Conservation (phyloP, 2,329 filamentous ascomycete genomes). For the Gliomastix tumulicola region DNA sequence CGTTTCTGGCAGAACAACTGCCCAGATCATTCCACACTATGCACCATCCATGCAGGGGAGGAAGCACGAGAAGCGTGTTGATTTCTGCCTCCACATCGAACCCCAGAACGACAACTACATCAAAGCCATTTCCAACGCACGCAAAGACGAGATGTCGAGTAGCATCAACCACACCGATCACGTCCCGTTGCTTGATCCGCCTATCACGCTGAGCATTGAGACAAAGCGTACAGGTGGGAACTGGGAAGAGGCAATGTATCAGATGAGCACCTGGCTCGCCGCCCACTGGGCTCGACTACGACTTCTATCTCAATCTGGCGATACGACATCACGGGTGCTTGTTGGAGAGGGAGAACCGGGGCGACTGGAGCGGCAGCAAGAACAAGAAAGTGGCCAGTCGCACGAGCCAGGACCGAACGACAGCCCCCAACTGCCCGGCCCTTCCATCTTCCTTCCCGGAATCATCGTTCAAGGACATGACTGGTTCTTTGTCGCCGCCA, state of each 20-base stretch:
- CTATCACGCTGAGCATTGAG: conserved; percentile 5
- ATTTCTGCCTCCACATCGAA: conserved; percentile 3
- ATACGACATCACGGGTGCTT: too few species aligned
- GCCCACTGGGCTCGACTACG: too few species aligned
- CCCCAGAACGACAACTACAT: conserved; percentile 3
- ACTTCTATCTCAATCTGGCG: too few species aligned
- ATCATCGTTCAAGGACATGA: neutral
- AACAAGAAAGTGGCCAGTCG: too few species aligned
- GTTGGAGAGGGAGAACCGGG: too few species aligned
- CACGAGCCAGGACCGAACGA: too few species aligned
- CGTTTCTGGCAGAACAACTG: too few species aligned
- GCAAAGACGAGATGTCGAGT: neutral
- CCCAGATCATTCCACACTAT: too few species aligned
- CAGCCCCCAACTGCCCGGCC: too few species aligned
- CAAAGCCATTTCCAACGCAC: neutral
- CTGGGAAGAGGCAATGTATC: conserved; percentile 2
- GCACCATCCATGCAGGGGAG: too few species aligned
- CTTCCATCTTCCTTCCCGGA: neutral
- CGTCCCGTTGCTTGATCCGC: conserved; percentile 1
- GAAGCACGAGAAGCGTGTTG: too few species aligned
- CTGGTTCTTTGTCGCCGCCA: neutral
- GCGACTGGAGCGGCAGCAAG: too few species aligned
- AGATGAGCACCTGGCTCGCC: conserved; percentile 4
- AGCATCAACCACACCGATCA: conserved; percentile 1
- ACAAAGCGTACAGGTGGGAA: conserved; percentile 4